Evolutionary conservation across 164 flowering plant species (phyloP), one percentile per base, ranked within the genome.

Genomic region (Magnolia sinica): DNA sequence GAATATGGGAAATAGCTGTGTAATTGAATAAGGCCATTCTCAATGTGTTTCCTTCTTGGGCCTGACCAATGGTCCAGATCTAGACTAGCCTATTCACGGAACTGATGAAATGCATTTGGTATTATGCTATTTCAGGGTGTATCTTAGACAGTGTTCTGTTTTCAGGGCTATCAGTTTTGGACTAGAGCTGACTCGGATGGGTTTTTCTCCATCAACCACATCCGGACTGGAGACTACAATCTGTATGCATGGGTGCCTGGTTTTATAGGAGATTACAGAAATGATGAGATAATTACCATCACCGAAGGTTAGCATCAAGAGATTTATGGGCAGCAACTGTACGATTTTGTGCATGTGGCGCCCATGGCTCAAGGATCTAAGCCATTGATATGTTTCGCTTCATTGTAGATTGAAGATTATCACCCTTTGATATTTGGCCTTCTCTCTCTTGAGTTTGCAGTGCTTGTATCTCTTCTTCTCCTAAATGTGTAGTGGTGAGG

Each of bases 91-190:
- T 18, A 19, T 19, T 73, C 13, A 3, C 9, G 7, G 45, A 37
- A 37, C 45, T 37, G 45, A 37, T 37, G 45, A 37, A 37, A 4
- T 37, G 45, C 7, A 37, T 37, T 37, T 37, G 45, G 45, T 37
- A 37, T 37, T 37, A 37, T 37, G 45, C 7, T 37, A 5, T 37
- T 37, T 37, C 45, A 37, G 7, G 45, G 45, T 19, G 52, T n/a
- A n/a, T 29, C 23, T 29, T 75, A 67, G 9, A 50, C 24, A 14
- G 14, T 6, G 9, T 23, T 10, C 18, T 71, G 20, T 58, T 27
- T 9, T 29, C 85, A 94, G 97, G 91, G 87, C 0, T 94, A 94
- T 74, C 98, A 95, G 69, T 95, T 95, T 65, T 95, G 99, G 98
- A 85, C 85, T 4, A 82, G 50, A 81, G 81, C 94, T 1, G 95